Evolutionary conservation across 352 stramenopile genomes (phyloP).

Genomic region (Discostella stelligera): DNA sequence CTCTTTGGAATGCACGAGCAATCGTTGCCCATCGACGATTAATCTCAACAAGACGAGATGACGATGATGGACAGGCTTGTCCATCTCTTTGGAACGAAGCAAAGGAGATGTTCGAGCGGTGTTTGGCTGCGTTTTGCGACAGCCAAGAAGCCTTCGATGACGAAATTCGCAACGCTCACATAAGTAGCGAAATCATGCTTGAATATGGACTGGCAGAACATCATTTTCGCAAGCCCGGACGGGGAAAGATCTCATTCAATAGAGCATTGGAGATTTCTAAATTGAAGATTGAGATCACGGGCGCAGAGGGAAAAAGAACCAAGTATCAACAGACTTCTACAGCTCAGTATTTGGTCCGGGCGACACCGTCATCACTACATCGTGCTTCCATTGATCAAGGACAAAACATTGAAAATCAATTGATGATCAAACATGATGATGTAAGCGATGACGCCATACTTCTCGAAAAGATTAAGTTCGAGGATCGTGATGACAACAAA

Average conservation of each 20-base stretch:
- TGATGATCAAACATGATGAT: conserved; percentile 82
- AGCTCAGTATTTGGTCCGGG: conserved; percentile 84
- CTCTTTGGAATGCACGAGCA: conserved; percentile 65
- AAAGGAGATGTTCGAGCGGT: conserved; percentile 48
- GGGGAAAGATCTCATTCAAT: conserved; percentile 88
- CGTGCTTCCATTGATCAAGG: conserved; percentile 37
- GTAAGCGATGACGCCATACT: conserved; percentile 86
- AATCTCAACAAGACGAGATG: conserved; percentile 53
- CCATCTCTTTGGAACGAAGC: conserved; percentile 65
- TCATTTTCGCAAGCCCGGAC: conserved; percentile 89
- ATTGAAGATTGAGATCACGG: conserved; percentile 88
- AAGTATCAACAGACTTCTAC: conserved; percentile 92
- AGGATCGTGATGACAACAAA: conserved; percentile 62
- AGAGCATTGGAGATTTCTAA: conserved; percentile 85
- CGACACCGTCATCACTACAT: conserved; percentile 45
- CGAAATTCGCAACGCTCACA: conserved; percentile 18
- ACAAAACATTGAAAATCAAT: conserved; percentile 34
- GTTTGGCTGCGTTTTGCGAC: conserved; percentile 36
- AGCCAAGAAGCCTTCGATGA: conserved; percentile 17
- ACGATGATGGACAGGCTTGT: conserved; percentile 56
- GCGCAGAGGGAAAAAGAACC: conserved; percentile 90
- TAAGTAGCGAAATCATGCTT: conserved; percentile 85
- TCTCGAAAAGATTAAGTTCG: conserved; percentile 89
- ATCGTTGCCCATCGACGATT: conserved; percentile 72
- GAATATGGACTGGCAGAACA: conserved; percentile 91